Conservation (phyloP, 352 stramenopile genomes). For the Pythium vanterpoolii region DNA sequence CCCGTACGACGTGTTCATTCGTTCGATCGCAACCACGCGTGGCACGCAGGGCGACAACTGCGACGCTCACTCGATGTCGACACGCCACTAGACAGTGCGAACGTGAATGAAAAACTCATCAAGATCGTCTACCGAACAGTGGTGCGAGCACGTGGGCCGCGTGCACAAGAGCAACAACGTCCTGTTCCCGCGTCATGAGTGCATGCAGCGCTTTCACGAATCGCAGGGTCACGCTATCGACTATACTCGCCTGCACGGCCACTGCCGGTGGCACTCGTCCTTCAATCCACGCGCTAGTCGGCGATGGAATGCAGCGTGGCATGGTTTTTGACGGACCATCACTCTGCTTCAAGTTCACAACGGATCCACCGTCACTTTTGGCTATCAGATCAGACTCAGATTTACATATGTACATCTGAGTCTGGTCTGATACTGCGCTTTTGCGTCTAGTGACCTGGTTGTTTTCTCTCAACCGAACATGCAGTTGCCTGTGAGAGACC, state of each 20-base stretch:
- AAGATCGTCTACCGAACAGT: slow-evolving; percentile 95
- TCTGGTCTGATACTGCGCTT: too few species aligned
- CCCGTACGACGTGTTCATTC: slow-evolving; percentile 62
- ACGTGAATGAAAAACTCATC: slow-evolving; percentile 12
- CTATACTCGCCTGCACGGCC: slow-evolving; percentile 27
- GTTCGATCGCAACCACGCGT: slow-evolving; percentile 38
- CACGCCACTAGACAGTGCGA: not conserved
- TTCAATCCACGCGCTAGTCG: not conserved
- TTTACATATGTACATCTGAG: too few species aligned
- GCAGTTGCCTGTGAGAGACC: too few species aligned
- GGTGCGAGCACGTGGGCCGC: slow-evolving; percentile 89
- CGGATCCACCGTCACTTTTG: not conserved
- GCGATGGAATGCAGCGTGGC: not conserved
- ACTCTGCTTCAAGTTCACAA: not conserved
- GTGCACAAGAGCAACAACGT: slow-evolving; percentile 96
- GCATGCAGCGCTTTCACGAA: slow-evolving; percentile 93
- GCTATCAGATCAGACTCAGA: not conserved
- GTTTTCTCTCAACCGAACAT: too few species aligned
- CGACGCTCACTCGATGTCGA: slow-evolving; percentile 76
- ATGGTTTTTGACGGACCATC: not conserved
- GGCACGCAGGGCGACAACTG: slow-evolving; percentile 89
- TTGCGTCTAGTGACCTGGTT: too few species aligned
- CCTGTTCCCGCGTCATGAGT: slow-evolving; percentile 82
- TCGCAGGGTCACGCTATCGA: slow-evolving; percentile 77
- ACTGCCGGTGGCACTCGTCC: slow-evolving; percentile 1